Percentiles rank a stretch among this genome's conserved stretches.
These are phyloP conservation scores for Cicer chorassanicum DNA, from an alignment of 306 rosid species.

Conservation along the genomic window DNA sequence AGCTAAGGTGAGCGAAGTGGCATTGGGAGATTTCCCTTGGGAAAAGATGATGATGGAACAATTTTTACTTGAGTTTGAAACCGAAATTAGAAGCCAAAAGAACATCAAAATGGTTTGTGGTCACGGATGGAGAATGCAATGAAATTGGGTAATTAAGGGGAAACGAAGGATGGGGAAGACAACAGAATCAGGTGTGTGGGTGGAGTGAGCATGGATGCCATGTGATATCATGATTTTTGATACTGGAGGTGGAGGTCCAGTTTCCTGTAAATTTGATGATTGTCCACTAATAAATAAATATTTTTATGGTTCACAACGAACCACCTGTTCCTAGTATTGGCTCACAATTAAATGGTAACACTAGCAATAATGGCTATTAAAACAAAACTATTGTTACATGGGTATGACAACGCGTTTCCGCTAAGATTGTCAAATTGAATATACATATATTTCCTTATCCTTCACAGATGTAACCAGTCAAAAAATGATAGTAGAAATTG, in stretches of 20 bases:
- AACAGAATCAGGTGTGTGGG: background rate
- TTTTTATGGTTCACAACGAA: background rate
- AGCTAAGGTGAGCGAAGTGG: too few relatives aligned
- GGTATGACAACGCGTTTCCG: conserved; percentile 37
- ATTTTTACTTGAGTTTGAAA: too few relatives aligned
- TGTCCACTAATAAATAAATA: background rate
- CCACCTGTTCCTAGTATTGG: background rate
- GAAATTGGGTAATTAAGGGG: background rate
- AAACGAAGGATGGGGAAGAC: background rate
- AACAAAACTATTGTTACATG: conserved; percentile 47
- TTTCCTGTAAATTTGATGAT: background rate
- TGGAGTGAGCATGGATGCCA: background rate
- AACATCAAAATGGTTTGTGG: background rate
- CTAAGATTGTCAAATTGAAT: conserved; percentile 53
- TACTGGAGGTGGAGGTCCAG: too few relatives aligned
- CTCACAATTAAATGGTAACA: conserved; percentile 15
- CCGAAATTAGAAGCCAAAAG: too few relatives aligned
- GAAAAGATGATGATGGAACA: background rate
- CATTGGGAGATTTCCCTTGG: background rate
- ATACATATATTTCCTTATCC: conserved; percentile 52
- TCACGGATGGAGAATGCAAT: background rate
- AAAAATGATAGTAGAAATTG: conserved; percentile 47
- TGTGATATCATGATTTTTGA: too few relatives aligned
- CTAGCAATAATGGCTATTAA: conserved; percentile 30
- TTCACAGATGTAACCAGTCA: conserved; percentile 46